Base-by-base conservation (phyloP, 2,329 filamentous ascomycete genomes). In the Lizonia empirigonia region DNA sequence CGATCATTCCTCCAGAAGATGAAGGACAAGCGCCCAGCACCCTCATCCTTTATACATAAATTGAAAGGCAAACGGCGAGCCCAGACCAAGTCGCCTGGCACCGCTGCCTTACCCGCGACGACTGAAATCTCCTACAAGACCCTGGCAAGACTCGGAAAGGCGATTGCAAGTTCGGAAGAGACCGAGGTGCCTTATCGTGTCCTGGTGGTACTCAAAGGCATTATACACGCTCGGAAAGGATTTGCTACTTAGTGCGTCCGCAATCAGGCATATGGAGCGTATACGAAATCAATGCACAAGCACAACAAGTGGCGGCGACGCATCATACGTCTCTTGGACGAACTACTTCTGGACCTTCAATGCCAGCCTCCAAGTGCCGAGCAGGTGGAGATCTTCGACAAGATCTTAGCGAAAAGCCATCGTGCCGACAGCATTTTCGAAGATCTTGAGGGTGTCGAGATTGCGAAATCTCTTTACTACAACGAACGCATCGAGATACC, bases 221-320 rank as follows among this genome's bases (percentile, higher is more conserved):
- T 56, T 32, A 56, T 60, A 29, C 45, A 40, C 5, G 45, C 50
- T 37, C 45, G 58, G 6, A 55, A 58, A 27, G 34, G 37, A 16
- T 58, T 56, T 41, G 50, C 51, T 18, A 45, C 44, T 13, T 60
- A 50, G 51, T 60, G 46, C 15, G 38, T 39, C 10, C 42, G 39
- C 33, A 48, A 58, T 13, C 45, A 58, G 15, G 30, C 39, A 10
- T 23, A 41, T n/a, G 27, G 23, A 15, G 5, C 3, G 5, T 7
- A 16, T 4, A 33, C 38, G n/a, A 16, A 33, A 7, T 33, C 19
- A 2, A 50, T 32, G 18, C 44, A 32, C 7, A 29, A 29, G 10
- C 45, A 53, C 29, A 58, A 58, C 29, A 40, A 56, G 19, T 41
- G 45, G 26, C 46, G 54, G 23, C 34, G 42, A 34, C 46, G 54